Percentiles rank a stretch among this genome's conserved stretches.
Conservation (phyloP, 1,139 yeast genomes). For the Lizanozyma gosingica region DNA sequence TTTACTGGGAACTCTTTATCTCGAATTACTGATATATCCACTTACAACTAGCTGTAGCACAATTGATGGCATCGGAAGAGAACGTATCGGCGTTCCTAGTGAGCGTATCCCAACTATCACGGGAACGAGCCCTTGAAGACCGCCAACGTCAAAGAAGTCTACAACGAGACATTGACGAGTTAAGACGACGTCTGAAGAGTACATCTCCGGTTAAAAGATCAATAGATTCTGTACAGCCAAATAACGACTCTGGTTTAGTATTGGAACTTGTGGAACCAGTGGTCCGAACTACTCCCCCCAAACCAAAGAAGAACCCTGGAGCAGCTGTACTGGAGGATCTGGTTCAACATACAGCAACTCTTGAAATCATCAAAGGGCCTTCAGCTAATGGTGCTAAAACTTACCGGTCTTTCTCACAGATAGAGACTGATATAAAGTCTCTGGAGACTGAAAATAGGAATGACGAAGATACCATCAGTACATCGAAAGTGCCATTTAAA, state of each 20-base stretch:
- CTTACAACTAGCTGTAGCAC: no score
- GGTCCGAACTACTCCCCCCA: no score
- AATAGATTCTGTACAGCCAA: background rate
- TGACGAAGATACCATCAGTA: no score
- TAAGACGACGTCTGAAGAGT: slow-evolving; percentile 19
- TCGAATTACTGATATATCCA: no score
- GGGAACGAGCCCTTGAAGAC: slow-evolving; percentile 22
- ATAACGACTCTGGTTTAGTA: no score
- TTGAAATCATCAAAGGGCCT: background rate
- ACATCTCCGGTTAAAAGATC: slow-evolving; percentile 14
- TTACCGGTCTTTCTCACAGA: background rate
- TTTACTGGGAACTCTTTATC: no score
- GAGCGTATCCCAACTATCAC: slow-evolving; percentile 25
- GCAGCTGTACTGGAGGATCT: no score
- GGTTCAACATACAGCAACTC: no score
- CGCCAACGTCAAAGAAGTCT: slow-evolving; percentile 24
- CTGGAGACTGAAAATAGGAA: background rate
- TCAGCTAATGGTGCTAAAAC: background rate
- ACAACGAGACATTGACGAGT: slow-evolving; percentile 22
- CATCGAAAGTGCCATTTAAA: no score
- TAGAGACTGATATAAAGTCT: background rate
- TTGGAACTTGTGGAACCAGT: no score
- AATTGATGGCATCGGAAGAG: background rate
- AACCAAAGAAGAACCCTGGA: no score
- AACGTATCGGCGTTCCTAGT: slow-evolving; percentile 14